Percentiles rank a stretch among this genome's conserved stretches.
These are phyloP conservation scores for Thraustotheca clavata DNA, from an alignment of 352 stramenopile genomes.

Conservation along the genomic window DNA sequence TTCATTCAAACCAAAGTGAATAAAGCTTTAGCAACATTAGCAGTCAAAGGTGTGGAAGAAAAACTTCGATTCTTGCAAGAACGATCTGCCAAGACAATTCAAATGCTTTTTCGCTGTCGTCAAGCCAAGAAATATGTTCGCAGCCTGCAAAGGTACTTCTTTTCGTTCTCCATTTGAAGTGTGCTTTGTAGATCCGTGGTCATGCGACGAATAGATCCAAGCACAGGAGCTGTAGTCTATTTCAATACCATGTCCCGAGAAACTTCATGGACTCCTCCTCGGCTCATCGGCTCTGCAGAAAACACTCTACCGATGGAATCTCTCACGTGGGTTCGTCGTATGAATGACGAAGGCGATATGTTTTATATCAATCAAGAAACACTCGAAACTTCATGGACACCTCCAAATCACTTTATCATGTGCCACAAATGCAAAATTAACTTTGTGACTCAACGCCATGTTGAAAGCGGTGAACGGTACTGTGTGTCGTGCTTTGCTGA, in stretches of 20 bases:
- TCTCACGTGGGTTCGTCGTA: constrained; percentile 44
- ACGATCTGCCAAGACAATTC: constrained; percentile 41
- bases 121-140: constrained; percentile 36
- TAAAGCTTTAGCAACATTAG: constrained; percentile 28
- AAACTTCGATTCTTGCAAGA: constrained; percentile 29
- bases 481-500: constrained; percentile 48
- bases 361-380: constrained; percentile 47
- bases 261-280: constrained; percentile 30
- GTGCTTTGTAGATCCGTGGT: constrained; percentile 25
- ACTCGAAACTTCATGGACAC: constrained; percentile 31
- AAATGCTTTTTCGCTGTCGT: constrained; percentile 51
- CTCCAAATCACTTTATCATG: constrained; percentile 48
- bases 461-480: constrained; percentile 34
- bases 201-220: constrained; percentile 53
- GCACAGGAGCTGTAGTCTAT: constrained; percentile 40
- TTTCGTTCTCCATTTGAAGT: background rate
- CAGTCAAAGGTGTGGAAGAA: constrained; percentile 26
- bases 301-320: constrained; percentile 47
- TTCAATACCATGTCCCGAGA: constrained; percentile 47
- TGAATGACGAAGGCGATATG: constrained; percentile 34
- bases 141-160: constrained; percentile 34
- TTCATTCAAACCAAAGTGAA: constrained; percentile 46
- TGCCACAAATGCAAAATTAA: constrained; percentile 40
- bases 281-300: constrained; percentile 44
- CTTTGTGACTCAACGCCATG: constrained; percentile 47